These are phyloP conservation scores for Wickerhamiella slavikovae DNA, from an alignment of 805 yeast species.

Conservation along the genomic window DNA sequence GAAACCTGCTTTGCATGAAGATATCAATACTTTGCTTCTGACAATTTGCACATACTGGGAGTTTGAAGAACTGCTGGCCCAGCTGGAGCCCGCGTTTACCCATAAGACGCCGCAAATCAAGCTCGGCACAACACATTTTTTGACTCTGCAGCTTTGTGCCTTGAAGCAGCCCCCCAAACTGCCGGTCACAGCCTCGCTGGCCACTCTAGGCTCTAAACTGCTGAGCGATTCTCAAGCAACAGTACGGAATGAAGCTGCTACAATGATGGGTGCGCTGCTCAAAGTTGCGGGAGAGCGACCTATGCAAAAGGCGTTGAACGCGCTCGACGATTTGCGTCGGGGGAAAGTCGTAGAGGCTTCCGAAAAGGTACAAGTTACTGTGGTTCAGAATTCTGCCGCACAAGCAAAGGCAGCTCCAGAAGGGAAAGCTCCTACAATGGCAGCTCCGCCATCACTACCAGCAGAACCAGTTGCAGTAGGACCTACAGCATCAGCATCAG, in stretches of 20 bases:
- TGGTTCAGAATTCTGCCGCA: conserved; percentile 19
- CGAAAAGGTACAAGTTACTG: conserved; percentile 34
- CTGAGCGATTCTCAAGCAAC: conserved; percentile 70
- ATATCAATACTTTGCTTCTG: conserved; percentile 45
- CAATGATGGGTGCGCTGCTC: conserved; percentile 61
- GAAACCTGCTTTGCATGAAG: conserved; percentile 55
- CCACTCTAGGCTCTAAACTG: conserved; percentile 37
- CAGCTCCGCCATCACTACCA: conserved; percentile 6
- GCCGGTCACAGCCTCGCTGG: conserved; percentile 34
- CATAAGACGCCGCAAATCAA: conserved; percentile 74
- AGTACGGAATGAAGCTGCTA: conserved; percentile 57
- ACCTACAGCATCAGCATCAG: neutral
- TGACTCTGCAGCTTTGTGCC: conserved; percentile 39
- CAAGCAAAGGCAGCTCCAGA: conserved; percentile 1
- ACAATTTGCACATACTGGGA: conserved; percentile 34
- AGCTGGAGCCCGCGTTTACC: conserved; percentile 34
- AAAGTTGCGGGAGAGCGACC: conserved; percentile 63
- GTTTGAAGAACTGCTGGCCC: conserved; percentile 36
- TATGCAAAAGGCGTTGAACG: conserved; percentile 35
- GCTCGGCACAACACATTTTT: conserved; percentile 43
- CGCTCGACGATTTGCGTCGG: conserved; percentile 58
- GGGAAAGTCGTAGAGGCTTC: conserved; percentile 42
- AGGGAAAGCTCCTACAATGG: conserved; percentile 4
- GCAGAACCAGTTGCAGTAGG: conserved; percentile 5
- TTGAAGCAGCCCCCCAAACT: conserved; percentile 29